Evolutionary conservation across 805 yeast genomes (phyloP).

Genomic region (Wickerhamomyces subpelliculosus): DNA sequence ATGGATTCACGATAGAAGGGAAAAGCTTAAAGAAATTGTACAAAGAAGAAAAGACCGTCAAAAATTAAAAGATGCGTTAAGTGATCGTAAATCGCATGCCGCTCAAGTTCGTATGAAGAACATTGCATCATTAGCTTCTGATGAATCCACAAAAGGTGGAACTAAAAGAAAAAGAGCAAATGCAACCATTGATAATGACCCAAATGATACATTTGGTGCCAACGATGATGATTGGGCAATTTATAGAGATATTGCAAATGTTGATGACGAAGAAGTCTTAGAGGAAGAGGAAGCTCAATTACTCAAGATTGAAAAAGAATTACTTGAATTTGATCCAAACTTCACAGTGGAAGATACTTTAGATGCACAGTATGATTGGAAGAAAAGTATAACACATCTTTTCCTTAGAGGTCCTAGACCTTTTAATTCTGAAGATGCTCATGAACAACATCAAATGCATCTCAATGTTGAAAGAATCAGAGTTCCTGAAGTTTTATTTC

Average conservation of each 20-base stretch:
- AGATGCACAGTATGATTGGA: constrained; percentile 82
- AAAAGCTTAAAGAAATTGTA: constrained; percentile 52
- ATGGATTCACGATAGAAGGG: constrained; percentile 74
- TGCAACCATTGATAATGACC: constrained; percentile 79
- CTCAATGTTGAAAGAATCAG: constrained; percentile 85
- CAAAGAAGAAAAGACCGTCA: constrained; percentile 57
- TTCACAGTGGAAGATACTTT: constrained; percentile 82
- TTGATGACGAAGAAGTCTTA: constrained; percentile 71
- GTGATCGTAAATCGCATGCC: constrained; percentile 84
- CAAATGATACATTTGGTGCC: constrained; percentile 91
- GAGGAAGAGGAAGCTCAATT: constrained; percentile 64
- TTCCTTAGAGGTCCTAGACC: constrained; percentile 89
- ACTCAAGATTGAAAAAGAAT: constrained; percentile 59
- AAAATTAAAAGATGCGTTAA: constrained; percentile 67
- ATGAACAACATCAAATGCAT: constrained; percentile 86
- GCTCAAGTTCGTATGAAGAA: constrained; percentile 91
- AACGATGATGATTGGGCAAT: constrained; percentile 94
- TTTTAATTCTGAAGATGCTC: constrained; percentile 73
- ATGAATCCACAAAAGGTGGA: constrained; percentile 38
- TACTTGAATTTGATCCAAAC: constrained; percentile 76
- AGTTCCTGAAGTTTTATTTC: constrained; percentile 87
- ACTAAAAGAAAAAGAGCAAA: constrained; percentile 42
- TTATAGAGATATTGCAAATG: constrained; percentile 74
- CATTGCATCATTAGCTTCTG: constrained; percentile 80
- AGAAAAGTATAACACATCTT: constrained; percentile 67